Conservation (phyloP, 1,139 yeast species). For the Scheffersomyces lignicola region DNA sequence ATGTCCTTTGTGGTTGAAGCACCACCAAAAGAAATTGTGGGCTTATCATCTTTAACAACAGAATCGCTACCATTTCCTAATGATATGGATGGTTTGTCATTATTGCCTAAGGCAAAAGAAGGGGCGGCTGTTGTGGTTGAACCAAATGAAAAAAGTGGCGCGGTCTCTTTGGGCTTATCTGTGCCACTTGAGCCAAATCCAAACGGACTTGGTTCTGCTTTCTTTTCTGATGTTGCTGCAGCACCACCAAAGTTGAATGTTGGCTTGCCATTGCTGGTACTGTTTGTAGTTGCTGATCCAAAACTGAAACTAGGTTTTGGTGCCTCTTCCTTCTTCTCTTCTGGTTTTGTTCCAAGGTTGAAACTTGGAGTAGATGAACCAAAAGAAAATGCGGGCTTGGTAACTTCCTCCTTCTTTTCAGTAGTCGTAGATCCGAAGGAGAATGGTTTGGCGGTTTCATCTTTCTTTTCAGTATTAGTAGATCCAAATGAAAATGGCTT, state of each 20-base stretch:
- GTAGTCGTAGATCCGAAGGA: background rate
- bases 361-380: conserved; percentile 12
- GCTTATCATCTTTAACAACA: conserved; percentile 1
- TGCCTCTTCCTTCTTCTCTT: conserved; percentile 8
- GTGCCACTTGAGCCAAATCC: background rate
- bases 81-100: conserved; percentile 15
- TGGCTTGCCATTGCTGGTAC: conserved; percentile 11
- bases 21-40: conserved; percentile 18
- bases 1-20: conserved; percentile 1
- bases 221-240: conserved; percentile 11
- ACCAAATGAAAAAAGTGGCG: conserved; percentile 21
- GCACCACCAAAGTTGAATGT: conserved; percentile 5
- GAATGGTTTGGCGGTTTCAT: background rate
- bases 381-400: conserved; percentile 28
- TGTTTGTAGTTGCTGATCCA: conserved; percentile 12
- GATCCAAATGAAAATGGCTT: background rate
- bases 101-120: background rate
- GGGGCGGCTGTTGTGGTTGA: conserved; percentile 8
- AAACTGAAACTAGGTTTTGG: conserved; percentile 21
- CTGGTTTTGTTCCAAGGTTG: conserved; percentile 16
- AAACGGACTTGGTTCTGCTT: conserved; percentile 10
- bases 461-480: conserved; percentile 1
- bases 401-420: background rate
- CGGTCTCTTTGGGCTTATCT: conserved; percentile 6
- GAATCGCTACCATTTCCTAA: conserved; percentile 8